These are phyloP conservation scores for Arthrobotrys musiformis DNA, from an alignment of 2,329 filamentous ascomycete species.

Conservation along the genomic window DNA sequence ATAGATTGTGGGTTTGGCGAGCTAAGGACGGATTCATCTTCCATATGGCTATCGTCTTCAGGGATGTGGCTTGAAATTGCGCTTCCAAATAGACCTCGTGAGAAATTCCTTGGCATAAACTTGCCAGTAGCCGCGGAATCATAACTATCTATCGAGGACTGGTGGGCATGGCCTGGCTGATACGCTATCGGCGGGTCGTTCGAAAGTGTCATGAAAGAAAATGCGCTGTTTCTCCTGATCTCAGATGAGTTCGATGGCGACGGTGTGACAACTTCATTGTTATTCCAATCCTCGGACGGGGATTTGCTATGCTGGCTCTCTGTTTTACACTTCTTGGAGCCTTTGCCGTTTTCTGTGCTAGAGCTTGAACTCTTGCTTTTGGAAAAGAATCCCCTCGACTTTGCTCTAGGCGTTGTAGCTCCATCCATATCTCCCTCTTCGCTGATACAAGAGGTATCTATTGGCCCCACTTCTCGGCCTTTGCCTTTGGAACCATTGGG, in stretches of 20 bases:
- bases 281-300: conserved; percentile 61
- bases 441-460: conserved; percentile 16
- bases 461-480: conserved; percentile 11
- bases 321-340: conserved; percentile 3
- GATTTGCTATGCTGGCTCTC: conserved; percentile 11
- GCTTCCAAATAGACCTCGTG: conserved; percentile 29
- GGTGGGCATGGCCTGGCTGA: conserved; percentile 37
- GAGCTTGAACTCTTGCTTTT: conserved; percentile 46
- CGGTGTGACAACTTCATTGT: conserved; percentile 70
- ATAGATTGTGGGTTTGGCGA: conserved; percentile 37
- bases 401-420: conserved; percentile 40
- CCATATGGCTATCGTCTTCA: conserved; percentile 21
- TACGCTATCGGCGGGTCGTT: conserved; percentile 22
- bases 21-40: conserved; percentile 42
- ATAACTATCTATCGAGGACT: conserved; percentile 45
- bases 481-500: conserved; percentile 34
- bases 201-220: conserved; percentile 60
- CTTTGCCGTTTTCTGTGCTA: conserved; percentile 41
- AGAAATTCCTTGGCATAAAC: conserved; percentile 42
- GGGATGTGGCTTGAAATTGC: conserved; percentile 38
- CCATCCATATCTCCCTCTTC: conserved; percentile 37
- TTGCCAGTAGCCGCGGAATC: conserved; percentile 40
- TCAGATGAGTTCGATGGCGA: conserved; percentile 65
- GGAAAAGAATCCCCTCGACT: conserved; percentile 36
- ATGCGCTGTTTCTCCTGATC: conserved; percentile 60